Evolutionary conservation across 208 protist species (phyloP).

Genomic region (Leishmania turanica): DNA sequence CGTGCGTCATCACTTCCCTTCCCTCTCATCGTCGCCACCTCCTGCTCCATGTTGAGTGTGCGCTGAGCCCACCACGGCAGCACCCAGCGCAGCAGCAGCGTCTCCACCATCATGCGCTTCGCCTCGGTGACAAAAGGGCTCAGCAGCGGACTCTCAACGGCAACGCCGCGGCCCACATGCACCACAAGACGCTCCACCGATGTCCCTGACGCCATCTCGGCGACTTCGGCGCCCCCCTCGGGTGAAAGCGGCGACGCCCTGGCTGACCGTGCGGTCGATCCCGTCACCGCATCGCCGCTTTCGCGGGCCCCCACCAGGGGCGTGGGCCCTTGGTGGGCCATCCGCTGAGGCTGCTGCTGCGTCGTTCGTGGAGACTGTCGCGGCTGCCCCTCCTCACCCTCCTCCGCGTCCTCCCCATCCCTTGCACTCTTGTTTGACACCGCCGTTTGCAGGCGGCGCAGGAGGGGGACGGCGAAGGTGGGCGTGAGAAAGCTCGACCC

Average conservation of each 20-base stretch:
- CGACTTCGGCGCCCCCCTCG: background rate
- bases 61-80: constrained; percentile 31
- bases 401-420: background rate
- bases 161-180: constrained; percentile 11
- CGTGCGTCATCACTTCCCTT: background rate
- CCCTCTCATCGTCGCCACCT: background rate
- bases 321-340: background rate
- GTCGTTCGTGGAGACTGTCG: background rate
- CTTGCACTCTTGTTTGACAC: background rate
- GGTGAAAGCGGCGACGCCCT: background rate
- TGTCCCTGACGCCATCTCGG: background rate
- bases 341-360: background rate
- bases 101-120: constrained; percentile 23
- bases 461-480: background rate
- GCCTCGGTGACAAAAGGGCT: constrained; percentile 29
- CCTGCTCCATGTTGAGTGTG: background rate
- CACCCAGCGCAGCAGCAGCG: constrained; percentile 28
- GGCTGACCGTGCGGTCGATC: background rate
- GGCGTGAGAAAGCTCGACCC: constrained; percentile 19
- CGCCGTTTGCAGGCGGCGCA: background rate
- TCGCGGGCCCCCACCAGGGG: background rate
- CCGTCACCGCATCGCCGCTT: background rate
- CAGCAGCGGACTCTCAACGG: constrained; percentile 34
- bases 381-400: background rate
- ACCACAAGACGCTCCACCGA: background rate